A percentile compares a stretch with the other conserved stretches of the same genome.
Evolutionary conservation across 2,329 filamentous ascomycete genomes (phyloP).

Genomic region (Nakataea oryzae): DNA sequence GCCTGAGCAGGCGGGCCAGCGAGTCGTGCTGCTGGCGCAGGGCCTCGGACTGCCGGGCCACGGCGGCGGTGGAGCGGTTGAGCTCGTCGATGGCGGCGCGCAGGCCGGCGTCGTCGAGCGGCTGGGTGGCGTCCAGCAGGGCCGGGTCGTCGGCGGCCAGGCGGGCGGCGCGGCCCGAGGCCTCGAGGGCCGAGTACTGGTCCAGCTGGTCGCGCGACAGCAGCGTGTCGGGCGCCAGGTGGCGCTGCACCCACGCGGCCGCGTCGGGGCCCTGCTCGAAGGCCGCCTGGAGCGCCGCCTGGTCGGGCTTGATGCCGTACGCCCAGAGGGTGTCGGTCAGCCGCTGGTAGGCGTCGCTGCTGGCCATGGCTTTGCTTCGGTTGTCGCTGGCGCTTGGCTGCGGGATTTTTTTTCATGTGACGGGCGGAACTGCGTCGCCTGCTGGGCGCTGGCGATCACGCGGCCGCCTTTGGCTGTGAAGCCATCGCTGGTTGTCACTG

Average conservation of each 20-base stretch:
- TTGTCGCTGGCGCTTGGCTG: too few species aligned
- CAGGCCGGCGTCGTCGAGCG: slow-evolving; percentile 49
- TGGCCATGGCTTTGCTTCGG: too few species aligned
- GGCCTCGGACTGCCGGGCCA: slow-evolving; percentile 52
- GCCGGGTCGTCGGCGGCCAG: slow-evolving; percentile 34
- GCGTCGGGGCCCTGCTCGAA: slow-evolving; percentile 25
- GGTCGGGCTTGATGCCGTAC: slow-evolving; percentile 4
- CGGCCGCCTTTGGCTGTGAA: too few species aligned
- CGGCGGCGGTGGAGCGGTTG: slow-evolving; percentile 51
- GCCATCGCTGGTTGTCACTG: too few species aligned
- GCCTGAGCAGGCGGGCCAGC: slow-evolving; percentile 37
- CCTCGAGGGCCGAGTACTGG: slow-evolving; percentile 39
- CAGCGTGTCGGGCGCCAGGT: slow-evolving; percentile 39
- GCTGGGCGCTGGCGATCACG: too few species aligned
- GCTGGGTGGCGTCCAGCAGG: slow-evolving; percentile 30
- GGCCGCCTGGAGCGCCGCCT: slow-evolving; percentile 19
- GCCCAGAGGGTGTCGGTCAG: slow-evolving; percentile 7
- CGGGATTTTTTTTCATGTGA: too few species aligned
- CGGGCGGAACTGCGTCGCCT: too few species aligned
- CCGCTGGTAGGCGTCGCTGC: too few species aligned
- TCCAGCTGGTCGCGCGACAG: slow-evolving; percentile 43
- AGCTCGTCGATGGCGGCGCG: slow-evolving; percentile 51
- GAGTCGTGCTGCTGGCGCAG: slow-evolving; percentile 53
- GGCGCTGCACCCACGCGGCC: slow-evolving; percentile 35
- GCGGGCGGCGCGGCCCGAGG: slow-evolving; percentile 34